These are phyloP conservation scores for Sequoia sempervirens DNA, from an alignment of 75 land plant genomes.

Conservation along the genomic window DNA sequence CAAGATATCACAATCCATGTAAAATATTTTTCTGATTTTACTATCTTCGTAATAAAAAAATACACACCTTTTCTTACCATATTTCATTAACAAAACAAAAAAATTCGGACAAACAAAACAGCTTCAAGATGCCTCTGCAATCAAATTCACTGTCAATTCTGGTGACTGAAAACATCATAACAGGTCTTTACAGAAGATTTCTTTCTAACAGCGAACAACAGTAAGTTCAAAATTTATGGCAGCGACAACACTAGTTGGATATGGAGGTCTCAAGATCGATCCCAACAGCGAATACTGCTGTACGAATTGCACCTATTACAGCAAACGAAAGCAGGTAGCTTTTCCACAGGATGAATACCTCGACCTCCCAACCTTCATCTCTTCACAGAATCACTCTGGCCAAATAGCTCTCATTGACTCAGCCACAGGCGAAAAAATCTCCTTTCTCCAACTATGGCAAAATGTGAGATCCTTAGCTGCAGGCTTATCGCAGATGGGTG, in stretches of 20 bases:
- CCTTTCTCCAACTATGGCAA: constrained; percentile 56
- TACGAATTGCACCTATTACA: constrained; percentile 56
- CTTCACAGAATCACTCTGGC: constrained; percentile 45
- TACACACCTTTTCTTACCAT: too few relatives aligned
- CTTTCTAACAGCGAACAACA: too few relatives aligned
- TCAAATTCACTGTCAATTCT: too few relatives aligned
- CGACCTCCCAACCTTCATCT: constrained; percentile 46
- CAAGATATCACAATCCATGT: too few relatives aligned
- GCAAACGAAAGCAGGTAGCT: constrained; percentile 54
- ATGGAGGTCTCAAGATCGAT: constrained; percentile 17
- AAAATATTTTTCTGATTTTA: too few relatives aligned
- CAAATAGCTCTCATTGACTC: constrained; percentile 71
- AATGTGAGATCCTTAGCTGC: constrained; percentile 50
- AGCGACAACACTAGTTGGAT: not conserved
- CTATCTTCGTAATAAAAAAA: too few relatives aligned
- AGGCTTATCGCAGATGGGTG: constrained; percentile 24
- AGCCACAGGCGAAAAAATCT: constrained; percentile 50
- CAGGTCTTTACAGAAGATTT: too few relatives aligned
- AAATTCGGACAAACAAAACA: too few relatives aligned
- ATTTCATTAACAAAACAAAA: too few relatives aligned
- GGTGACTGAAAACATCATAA: too few relatives aligned
- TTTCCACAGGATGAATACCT: constrained; percentile 43
- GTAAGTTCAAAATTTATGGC: not conserved
- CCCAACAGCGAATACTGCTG: constrained; percentile 58
- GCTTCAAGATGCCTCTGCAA: too few relatives aligned